Evolutionary conservation across 2,329 filamentous ascomycete genomes (phyloP).

Genomic region (Talaromyces verruculosus): DNA sequence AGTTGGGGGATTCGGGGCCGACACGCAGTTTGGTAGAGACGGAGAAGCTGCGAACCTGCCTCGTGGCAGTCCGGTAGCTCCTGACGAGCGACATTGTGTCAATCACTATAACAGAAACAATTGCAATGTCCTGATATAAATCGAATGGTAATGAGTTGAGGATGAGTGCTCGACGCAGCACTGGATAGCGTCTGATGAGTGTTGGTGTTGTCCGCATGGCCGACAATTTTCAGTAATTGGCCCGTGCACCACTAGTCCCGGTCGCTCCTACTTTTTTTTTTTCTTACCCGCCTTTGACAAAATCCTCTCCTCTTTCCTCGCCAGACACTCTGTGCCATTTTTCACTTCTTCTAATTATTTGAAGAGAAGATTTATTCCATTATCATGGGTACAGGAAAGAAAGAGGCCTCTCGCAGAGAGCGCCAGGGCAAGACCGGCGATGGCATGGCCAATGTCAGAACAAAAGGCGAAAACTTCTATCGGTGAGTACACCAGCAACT

Average conservation of each 20-base stretch:
- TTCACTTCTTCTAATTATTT: constrained; percentile 30
- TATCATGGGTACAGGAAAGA: constrained; percentile 86
- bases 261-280: constrained; percentile 32
- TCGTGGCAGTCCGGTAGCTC: constrained; percentile 36
- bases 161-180: not conserved
- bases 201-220: not conserved
- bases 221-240: constrained; percentile 41
- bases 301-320: constrained; percentile 28
- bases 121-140: too few relatives aligned
- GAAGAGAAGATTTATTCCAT: constrained; percentile 23
- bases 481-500: constrained; percentile 52
- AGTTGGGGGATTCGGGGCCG: constrained; percentile 78
- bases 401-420: constrained; percentile 77
- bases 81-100: constrained; percentile 39
- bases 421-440: constrained; percentile 82
- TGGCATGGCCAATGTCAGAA: constrained; percentile 87
- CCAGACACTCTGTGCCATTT: constrained; percentile 28
- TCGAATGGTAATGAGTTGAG: not conserved
- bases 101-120: not conserved
- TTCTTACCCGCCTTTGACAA: constrained; percentile 26
- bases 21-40: constrained; percentile 39
- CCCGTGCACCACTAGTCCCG: constrained; percentile 39
- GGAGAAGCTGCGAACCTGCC: constrained; percentile 43
- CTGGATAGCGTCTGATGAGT: not conserved
- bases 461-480: constrained; percentile 99